phyloP scores from a whole-genome alignment of 768 basidiomycete species.

The Podaxis sp. region DNA sequence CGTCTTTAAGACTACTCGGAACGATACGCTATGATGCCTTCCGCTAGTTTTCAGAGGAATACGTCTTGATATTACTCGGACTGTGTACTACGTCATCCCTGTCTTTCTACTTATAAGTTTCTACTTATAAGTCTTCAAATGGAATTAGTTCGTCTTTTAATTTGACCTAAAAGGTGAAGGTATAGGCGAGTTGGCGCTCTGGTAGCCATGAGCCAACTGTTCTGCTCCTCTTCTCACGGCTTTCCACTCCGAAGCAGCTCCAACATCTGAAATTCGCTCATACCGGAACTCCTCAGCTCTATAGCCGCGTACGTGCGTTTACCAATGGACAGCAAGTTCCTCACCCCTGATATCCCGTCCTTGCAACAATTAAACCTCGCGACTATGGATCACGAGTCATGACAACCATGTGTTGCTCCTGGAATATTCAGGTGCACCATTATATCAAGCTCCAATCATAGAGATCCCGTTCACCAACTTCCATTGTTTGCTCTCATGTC shows the following conservation, averaged over 20 bases:
- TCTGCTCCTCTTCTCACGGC: background rate
- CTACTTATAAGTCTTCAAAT: background rate
- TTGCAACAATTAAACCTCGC: background rate
- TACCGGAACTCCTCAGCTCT: background rate
- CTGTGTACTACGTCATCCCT: background rate
- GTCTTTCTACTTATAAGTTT: background rate
- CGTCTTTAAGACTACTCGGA: background rate
- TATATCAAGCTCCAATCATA: background rate
- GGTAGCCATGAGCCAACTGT: background rate
- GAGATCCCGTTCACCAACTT: background rate
- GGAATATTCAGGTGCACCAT: background rate
- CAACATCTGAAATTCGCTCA: background rate
- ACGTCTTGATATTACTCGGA: background rate
- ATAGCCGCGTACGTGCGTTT: background rate
- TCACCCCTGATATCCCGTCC: background rate
- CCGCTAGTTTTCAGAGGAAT: background rate
- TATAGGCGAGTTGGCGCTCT: too few relatives aligned
- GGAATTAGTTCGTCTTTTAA: too few relatives aligned
- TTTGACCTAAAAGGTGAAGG: too few relatives aligned
- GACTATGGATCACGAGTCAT: background rate
- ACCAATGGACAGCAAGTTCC: background rate
- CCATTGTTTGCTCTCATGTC: constrained; percentile 5
- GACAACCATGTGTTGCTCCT: background rate
- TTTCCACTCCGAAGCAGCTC: background rate
- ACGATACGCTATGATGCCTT: background rate